Evolutionary conservation across 169 alveolate species (phyloP), one percentile per base, ranked within the genome.

Genomic region (Besnoitia besnoiti): DNA sequence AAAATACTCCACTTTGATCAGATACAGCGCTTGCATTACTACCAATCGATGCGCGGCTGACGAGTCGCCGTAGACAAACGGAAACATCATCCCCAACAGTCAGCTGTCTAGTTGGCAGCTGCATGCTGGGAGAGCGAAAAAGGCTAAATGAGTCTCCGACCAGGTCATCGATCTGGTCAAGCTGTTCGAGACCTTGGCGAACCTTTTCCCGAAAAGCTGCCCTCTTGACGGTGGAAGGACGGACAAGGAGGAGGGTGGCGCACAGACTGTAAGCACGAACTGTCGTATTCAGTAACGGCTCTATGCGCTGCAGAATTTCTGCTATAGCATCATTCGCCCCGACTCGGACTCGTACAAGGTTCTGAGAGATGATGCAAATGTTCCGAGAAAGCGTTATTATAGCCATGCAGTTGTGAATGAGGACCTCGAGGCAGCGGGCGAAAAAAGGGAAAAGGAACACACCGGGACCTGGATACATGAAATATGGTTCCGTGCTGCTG

Each of bases 71-170:
- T 14, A 77, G 87, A 27, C 87, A 77, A 39, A 77, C 87, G 21
- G 87, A 77, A 39, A 77, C 87, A 27, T 77, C 87, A 39, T 77
- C 87, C n/a, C 61, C 42, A 46, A 44, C n/a, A 30, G 87, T 42
- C n/a, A 12, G 87, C 61, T 77, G 87, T 24, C 87, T 21, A 12
- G 87, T 42, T 4, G 87, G 12, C 14, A 77, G 47, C 40, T 77
- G 87, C 87, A 77, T 77, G 59, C 87, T 77, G 55, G 87, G 87
- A 35, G 87, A 77, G 16, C 87, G 87, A n/a, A 77, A 35, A 21
- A 77, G 16, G 35, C 47, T 42, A 35, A 77, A 77, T 33, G 87
- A 39, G n/a, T 21, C 61, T 19, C 87, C 59, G 62, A 77, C 87
- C 3, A 4, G 30, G 0, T 14, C 21, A 40, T 77, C 87, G 47